Percentiles rank a stretch among this genome's conserved stretches.
Conservation (phyloP, 139 green algal genomes). For the Diplosphaera chodatii region DNA sequence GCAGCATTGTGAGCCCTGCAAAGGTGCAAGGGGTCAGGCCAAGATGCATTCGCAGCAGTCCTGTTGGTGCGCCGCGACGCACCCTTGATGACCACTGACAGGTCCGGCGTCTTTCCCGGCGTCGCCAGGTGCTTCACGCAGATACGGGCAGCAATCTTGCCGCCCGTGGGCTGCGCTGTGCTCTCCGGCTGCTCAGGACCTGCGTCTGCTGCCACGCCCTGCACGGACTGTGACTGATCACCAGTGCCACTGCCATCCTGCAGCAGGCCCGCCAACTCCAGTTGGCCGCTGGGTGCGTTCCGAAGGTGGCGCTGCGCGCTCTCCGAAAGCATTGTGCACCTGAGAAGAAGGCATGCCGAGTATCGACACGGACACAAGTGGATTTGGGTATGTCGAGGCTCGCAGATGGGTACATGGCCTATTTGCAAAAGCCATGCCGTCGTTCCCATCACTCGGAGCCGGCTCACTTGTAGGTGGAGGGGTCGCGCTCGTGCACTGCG, state of each 20-base stretch:
- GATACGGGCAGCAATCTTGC: not conserved
- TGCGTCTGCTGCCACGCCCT: too few species aligned
- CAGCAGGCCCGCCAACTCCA: not conserved
- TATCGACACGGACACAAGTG: too few species aligned
- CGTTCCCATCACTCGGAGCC: too few species aligned
- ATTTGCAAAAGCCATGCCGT: too few species aligned
- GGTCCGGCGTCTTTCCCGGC: not conserved
- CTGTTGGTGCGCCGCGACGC: too few species aligned
- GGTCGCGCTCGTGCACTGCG: conserved; percentile 32
- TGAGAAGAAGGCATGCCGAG: not conserved
- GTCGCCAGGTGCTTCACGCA: not conserved
- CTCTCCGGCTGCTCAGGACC: not conserved
- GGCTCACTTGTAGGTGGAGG: conserved; percentile 30
- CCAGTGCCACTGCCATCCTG: too few species aligned
- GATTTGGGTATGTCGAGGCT: too few species aligned
- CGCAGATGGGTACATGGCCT: too few species aligned
- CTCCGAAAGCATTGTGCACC: conserved; percentile 57
- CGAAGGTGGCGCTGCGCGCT: conserved; percentile 61
- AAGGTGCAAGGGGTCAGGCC: too few species aligned
- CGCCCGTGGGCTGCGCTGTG: not conserved
- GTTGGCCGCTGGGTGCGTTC: conserved; percentile 38
- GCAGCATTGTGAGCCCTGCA: too few species aligned
- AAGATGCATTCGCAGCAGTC: too few species aligned
- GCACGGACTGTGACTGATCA: too few species aligned
- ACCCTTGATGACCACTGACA: not conserved